Evolutionary conservation across 1,284 basidiomycete genomes (phyloP).

Genomic region (Thelephora terrestris): DNA sequence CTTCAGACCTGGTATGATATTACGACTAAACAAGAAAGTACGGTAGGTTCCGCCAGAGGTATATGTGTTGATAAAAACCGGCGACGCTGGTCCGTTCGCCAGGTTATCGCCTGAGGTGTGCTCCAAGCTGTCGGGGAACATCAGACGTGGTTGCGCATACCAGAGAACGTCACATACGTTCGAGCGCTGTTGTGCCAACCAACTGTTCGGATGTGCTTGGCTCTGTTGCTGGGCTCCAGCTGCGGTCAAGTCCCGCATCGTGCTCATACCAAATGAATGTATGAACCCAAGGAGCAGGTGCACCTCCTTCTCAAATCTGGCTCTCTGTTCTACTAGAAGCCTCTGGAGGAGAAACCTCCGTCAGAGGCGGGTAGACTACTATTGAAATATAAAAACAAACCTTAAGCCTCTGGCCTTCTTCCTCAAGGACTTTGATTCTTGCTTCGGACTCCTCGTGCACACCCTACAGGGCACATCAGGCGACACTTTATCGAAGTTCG

Average conservation of each 20-base stretch:
- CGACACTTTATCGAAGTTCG: background rate
- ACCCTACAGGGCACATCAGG: conserved; percentile 23
- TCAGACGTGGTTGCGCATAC: background rate
- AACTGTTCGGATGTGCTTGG: conserved; percentile 38
- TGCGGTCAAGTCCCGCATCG: conserved; percentile 40
- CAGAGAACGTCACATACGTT: conserved; percentile 27
- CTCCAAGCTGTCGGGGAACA: conserved; percentile 29
- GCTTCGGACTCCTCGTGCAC: conserved; percentile 65
- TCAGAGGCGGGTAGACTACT: conserved; percentile 5
- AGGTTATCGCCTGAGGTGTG: conserved; percentile 22
- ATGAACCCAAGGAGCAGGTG: conserved; percentile 71
- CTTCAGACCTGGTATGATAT: conserved; percentile 12
- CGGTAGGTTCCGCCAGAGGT: background rate
- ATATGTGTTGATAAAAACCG: conserved; percentile 4
- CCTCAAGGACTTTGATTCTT: conserved; percentile 59
- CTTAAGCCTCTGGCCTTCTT: conserved; percentile 59
- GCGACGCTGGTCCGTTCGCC: background rate
- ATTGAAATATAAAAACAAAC: conserved; percentile 4
- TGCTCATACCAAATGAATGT: conserved; percentile 60
- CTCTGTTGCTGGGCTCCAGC: conserved; percentile 27
- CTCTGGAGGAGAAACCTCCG: conserved; percentile 27
- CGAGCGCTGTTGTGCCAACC: conserved; percentile 52
- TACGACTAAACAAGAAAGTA: background rate
- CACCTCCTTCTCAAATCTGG: conserved; percentile 66
- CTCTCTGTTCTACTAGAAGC: conserved; percentile 42